Conservation (phyloP, 164 flowering plant genomes). For the Cinnamomum micranthum region DNA sequence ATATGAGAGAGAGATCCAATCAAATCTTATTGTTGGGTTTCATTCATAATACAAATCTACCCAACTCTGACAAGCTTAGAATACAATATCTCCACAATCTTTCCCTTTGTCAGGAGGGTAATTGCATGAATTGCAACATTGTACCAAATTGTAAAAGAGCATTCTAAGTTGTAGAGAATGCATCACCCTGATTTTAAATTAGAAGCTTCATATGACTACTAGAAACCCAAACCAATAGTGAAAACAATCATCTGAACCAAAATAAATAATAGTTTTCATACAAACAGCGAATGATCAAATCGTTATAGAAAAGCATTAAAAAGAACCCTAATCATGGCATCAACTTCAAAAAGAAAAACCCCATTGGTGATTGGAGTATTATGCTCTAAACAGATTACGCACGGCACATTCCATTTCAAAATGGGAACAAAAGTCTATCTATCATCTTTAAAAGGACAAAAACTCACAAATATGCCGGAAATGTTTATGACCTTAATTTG, state of each 20-base stretch:
- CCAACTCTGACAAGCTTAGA: background rate
- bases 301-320: too few species aligned
- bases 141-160: background rate
- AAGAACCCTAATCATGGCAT: too few species aligned
- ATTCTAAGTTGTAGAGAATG: background rate
- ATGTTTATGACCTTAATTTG: too few species aligned
- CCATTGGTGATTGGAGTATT: too few species aligned
- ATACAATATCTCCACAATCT: background rate
- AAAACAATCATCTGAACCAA: background rate
- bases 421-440: too few species aligned
- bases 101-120: background rate
- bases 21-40: background rate
- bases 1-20: background rate
- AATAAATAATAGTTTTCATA: background rate
- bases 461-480: too few species aligned
- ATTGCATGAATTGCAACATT: background rate
- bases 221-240: background rate
- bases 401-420: too few species aligned
- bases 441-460: too few species aligned
- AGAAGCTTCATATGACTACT: background rate
- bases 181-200: background rate
- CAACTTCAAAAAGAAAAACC: too few species aligned
- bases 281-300: background rate
- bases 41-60: background rate
- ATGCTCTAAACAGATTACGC: too few species aligned